Evolutionary conservation across 2,329 filamentous ascomycete species (phyloP), one percentile per base, ranked within the genome.

Genomic region (Byssothecium circinans): DNA sequence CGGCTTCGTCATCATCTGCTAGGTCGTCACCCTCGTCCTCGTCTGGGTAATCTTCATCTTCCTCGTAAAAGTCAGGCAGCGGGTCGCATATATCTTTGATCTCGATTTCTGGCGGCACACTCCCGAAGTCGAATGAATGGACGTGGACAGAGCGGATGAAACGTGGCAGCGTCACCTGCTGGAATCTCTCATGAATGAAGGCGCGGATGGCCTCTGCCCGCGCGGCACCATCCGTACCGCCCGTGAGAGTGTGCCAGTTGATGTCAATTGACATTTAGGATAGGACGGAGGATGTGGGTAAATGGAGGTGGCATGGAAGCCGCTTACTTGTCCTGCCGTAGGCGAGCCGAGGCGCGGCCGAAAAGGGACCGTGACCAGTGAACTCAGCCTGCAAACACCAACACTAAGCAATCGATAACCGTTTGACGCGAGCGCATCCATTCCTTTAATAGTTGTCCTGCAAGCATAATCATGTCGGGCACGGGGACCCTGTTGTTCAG

Each of bases 81-180:
- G 94, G 94, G 68, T 99, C 91, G 60, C 92, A 95, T 52, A 99
- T 91, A 70, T 97, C 94, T 74, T 96, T 97, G 63, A 99, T 86
- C 67, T 95, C 90, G 34, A 99, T 82, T 59, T 88, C 82, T 1
- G 94, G 94, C 32, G 88, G 80, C 41, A 92, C 84, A 22, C 79
- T 83, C 39, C 94, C 94, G 69, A 99, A 96, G 55, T 92, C 86
- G 73, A 99, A 99, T 52, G 89, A 86, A 69, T 96, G 91, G 33
- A 96, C 91, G 45, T 90, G 87, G 61, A 99, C 94, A 20, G 91
- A 94, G 66, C 94, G 91, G 74, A 99, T 96, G 80, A 99, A 96
- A 64, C 91, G 88, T 49, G 94, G 94, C 38, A 99, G 81, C 20
- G 87, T 82, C 54, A 97, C 86, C 52, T 90, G 85, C 74, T 99